phyloP scores from a whole-genome alignment of 306 rosid species.

The Vigna unguiculata region DNA sequence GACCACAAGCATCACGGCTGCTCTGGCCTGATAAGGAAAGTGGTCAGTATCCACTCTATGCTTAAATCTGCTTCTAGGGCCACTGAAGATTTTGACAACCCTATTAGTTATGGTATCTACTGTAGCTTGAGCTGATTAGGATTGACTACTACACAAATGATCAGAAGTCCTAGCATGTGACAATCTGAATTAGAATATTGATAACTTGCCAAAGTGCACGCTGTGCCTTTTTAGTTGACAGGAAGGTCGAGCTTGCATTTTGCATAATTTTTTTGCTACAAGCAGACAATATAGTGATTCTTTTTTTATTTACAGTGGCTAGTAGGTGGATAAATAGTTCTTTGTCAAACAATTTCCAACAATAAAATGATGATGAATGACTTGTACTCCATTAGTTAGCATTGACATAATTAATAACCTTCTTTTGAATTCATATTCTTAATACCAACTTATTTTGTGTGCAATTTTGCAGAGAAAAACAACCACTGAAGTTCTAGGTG shows the following conservation, averaged over 20 bases:
- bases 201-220: conserved; percentile 18
- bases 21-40: conserved; percentile 47
- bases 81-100: conserved; percentile 43
- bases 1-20: conserved; percentile 42
- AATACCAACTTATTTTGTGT: conserved; percentile 22
- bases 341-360: neutral
- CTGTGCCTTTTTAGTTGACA: conserved; percentile 27
- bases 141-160: conserved; percentile 39
- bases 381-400: neutral
- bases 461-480: conserved; percentile 55
- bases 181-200: conserved; percentile 39
- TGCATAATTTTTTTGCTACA: conserved; percentile 26
- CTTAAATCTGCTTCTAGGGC: conserved; percentile 45
- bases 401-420: conserved; percentile 21
- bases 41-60: conserved; percentile 38
- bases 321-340: conserved; percentile 19
- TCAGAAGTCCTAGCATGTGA: conserved; percentile 38
- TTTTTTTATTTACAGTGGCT: neutral
- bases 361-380: neutral
- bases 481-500: conserved; percentile 49
- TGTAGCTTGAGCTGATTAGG: conserved; percentile 36
- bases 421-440: conserved; percentile 4
- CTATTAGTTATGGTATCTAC: conserved; percentile 37
- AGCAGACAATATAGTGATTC: conserved; percentile 30
- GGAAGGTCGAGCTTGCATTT: conserved; percentile 16